These are phyloP conservation scores for Solanum pinnatisectum DNA, from an alignment of 257 asterid genomes.

Conservation along the genomic window DNA sequence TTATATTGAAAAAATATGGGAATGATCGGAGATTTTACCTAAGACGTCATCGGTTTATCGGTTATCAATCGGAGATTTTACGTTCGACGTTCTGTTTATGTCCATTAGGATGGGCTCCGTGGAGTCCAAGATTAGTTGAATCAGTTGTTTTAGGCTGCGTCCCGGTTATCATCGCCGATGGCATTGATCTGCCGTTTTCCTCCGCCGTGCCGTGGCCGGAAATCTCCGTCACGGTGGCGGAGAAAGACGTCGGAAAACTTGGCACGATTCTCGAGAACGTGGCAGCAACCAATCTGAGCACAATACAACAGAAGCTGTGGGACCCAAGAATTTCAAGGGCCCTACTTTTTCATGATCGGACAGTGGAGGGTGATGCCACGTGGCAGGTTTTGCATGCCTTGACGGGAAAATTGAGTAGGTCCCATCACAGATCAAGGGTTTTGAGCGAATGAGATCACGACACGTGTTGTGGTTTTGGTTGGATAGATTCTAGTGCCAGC, in stretches of 20 bases:
- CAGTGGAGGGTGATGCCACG: constrained; percentile 76
- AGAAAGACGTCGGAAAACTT: constrained; percentile 49
- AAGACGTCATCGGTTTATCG: constrained; percentile 50
- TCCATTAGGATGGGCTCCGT: constrained; percentile 95
- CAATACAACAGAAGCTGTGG: constrained; percentile 53
- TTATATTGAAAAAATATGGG: constrained; percentile 48
- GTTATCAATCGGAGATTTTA: constrained; percentile 69
- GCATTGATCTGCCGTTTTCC: constrained; percentile 61
- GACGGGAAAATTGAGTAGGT: constrained; percentile 29
- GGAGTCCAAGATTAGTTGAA: constrained; percentile 92
- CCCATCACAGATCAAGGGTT: constrained; percentile 32
- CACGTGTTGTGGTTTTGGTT: constrained; percentile 10
- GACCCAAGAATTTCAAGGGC: constrained; percentile 42
- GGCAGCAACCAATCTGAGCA: constrained; percentile 46
- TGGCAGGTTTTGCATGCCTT: constrained; percentile 53
- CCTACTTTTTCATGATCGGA: constrained; percentile 40
- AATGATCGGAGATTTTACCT: constrained; percentile 56
- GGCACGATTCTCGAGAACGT: constrained; percentile 61
- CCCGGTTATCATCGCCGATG: constrained; percentile 81
- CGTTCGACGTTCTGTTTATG: constrained; percentile 76
- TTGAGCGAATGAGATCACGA: neutral
- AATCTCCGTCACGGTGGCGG: constrained; percentile 67
- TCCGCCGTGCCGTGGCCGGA: constrained; percentile 69
- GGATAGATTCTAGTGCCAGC: neutral
- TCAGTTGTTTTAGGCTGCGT: constrained; percentile 81